A percentile compares a stretch with the other conserved stretches of the same genome.
Conservation (phyloP, 106 monocot genomes). For the Allium cepa region DNA sequence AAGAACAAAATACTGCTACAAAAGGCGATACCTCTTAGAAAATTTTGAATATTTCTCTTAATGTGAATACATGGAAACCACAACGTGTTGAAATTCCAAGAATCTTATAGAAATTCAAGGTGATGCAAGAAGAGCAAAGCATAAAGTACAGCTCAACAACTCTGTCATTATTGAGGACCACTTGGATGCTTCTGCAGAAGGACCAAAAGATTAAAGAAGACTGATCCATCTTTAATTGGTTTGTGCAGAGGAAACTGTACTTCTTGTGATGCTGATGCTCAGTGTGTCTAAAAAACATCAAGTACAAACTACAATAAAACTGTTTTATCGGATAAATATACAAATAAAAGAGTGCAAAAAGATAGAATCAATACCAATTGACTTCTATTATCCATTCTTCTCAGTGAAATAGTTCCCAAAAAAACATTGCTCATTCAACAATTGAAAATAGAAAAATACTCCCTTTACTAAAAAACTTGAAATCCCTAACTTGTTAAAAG, state of each 20-base stretch:
- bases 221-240: conserved; percentile 31
- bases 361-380: no score
- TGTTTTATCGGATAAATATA: no score
- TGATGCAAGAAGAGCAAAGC: conserved; percentile 10
- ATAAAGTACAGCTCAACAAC: conserved; percentile 11
- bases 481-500: no score
- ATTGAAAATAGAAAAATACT: no score
- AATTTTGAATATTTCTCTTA: conserved; percentile 72
- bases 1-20: conserved; percentile 15
- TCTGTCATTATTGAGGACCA: conserved; percentile 17
- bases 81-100: background rate
- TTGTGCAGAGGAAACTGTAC: conserved; percentile 35
- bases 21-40: conserved; percentile 34
- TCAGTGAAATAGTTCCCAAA: no score
- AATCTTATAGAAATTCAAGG: background rate
- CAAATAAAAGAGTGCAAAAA: no score
- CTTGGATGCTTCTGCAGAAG: conserved; percentile 11
- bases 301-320: no score
- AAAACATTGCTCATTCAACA: no score
- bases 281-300: background rate
- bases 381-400: no score
- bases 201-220: conserved; percentile 29
- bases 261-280: conserved; percentile 49
- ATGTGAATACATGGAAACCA: conserved; percentile 68
- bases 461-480: no score